Evolutionary conservation across 2,329 filamentous ascomycete species (phyloP).

Genomic region (Pestalotiopsis sp.): DNA sequence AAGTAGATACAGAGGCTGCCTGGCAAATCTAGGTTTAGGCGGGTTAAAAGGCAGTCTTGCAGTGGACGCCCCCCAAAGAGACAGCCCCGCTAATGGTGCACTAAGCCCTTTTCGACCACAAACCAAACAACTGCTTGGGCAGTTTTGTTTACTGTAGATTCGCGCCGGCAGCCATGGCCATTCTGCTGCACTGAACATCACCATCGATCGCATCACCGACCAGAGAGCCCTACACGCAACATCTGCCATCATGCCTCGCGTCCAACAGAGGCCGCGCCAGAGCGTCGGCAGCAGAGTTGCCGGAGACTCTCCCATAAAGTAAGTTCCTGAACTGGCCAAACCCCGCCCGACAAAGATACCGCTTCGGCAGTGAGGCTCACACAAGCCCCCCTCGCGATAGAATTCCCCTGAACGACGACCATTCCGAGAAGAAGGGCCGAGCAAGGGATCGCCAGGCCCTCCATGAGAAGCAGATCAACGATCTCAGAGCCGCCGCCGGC

Average conservation of each 20-base stretch:
- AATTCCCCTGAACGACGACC: slow-evolving; percentile 96
- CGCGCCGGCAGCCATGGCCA: neutral
- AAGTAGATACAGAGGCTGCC: neutral
- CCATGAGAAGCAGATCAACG: slow-evolving; percentile 89
- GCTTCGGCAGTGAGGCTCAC: neutral
- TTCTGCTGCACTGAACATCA: slow-evolving; percentile 19
- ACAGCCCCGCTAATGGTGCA: neutral
- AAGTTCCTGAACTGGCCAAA: slow-evolving; percentile 31
- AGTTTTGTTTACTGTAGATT: slow-evolving; percentile 7
- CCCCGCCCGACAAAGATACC: neutral
- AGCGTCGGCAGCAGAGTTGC: slow-evolving; percentile 48
- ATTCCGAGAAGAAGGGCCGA: slow-evolving; percentile 85
- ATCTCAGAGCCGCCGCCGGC: slow-evolving; percentile 78
- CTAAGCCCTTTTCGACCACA: neutral
- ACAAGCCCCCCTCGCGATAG: slow-evolving; percentile 45
- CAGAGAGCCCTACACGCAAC: slow-evolving; percentile 14
- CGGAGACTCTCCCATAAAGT: slow-evolving; percentile 58
- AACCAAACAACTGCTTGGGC: slow-evolving; percentile 5
- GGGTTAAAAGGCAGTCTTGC: neutral
- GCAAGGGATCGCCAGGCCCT: slow-evolving; percentile 85
- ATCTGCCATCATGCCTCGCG: slow-evolving; percentile 56
- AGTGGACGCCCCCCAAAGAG: neutral
- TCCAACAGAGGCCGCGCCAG: slow-evolving; percentile 56
- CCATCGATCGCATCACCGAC: slow-evolving; percentile 22
- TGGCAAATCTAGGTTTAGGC: neutral